A percentile compares a stretch with the other conserved stretches of the same genome.
phyloP scores from a whole-genome alignment of 2,329 filamentous ascomycete genomes.

The Fusarium sp. region DNA sequence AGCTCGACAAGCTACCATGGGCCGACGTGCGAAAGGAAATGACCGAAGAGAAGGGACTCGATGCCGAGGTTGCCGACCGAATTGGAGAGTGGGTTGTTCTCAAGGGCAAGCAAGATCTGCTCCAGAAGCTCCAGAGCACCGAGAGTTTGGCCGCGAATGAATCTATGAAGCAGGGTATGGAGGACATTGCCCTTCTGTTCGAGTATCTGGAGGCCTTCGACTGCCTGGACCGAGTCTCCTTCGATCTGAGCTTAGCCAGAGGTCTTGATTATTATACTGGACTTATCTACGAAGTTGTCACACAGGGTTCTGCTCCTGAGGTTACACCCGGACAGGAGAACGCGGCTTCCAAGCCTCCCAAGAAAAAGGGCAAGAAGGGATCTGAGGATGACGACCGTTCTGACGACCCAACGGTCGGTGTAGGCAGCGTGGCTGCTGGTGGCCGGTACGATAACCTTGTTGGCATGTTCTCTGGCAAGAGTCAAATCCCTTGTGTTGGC shows the following conservation, averaged over 20 bases:
- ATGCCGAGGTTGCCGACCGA: slow-evolving; percentile 81
- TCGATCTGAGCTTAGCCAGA: slow-evolving; percentile 90
- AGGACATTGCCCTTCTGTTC: slow-evolving; percentile 85
- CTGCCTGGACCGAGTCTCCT: slow-evolving; percentile 80
- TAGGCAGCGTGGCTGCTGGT: slow-evolving; percentile 90
- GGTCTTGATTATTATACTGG: slow-evolving; percentile 95
- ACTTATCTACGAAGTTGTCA: slow-evolving; percentile 90
- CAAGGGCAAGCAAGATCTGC: slow-evolving; percentile 80
- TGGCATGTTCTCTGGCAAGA: slow-evolving; percentile 90
- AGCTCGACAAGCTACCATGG: slow-evolving; percentile 94
- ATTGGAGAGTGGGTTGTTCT: slow-evolving; percentile 87
- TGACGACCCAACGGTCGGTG: slow-evolving; percentile 82
- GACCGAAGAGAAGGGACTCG: slow-evolving; percentile 90
- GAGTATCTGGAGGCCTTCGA: slow-evolving; percentile 84
- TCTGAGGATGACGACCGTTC: slow-evolving; percentile 75
- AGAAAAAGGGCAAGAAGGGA: slow-evolving; percentile 65
- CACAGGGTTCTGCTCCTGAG: slow-evolving; percentile 77
- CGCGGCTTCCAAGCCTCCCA: slow-evolving; percentile 57
- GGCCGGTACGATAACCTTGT: slow-evolving; percentile 94
- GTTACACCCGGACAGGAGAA: slow-evolving; percentile 55
- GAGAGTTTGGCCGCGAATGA: slow-evolving; percentile 77
- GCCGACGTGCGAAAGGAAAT: slow-evolving; percentile 91
- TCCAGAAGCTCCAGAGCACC: slow-evolving; percentile 77
- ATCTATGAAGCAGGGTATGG: slow-evolving; percentile 82
- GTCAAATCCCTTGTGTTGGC: slow-evolving; percentile 73